Evolutionary conservation across 2,329 filamentous ascomycete species (phyloP).

Genomic region (Colletotrichum phormii): DNA sequence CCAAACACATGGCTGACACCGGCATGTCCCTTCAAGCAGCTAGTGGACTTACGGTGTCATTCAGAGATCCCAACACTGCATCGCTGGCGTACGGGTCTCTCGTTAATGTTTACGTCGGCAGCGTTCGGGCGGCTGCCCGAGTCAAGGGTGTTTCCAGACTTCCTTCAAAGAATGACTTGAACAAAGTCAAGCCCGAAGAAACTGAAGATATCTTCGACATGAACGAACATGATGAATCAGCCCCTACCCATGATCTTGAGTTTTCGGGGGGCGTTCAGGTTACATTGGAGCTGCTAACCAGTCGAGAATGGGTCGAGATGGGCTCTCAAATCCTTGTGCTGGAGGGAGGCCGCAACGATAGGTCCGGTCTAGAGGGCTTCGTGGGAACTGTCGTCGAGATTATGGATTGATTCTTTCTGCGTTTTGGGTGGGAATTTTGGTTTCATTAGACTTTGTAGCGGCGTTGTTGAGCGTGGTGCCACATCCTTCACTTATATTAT

Average conservation of each 20-base stretch:
- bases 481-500: not conserved
- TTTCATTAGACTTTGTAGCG: slow-evolving; percentile 1
- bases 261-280: slow-evolving; percentile 61
- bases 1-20: slow-evolving; percentile 67
- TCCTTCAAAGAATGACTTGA: not conserved
- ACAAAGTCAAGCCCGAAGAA: slow-evolving; percentile 49
- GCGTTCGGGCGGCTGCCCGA: slow-evolving; percentile 83
- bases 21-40: slow-evolving; percentile 71
- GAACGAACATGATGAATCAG: slow-evolving; percentile 55
- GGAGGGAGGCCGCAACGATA: slow-evolving; percentile 76
- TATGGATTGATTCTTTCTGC: slow-evolving; percentile 57
- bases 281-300: slow-evolving; percentile 75
- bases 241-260: slow-evolving; percentile 36
- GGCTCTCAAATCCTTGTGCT: slow-evolving; percentile 78
- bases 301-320: slow-evolving; percentile 79
- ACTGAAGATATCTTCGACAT: slow-evolving; percentile 67
- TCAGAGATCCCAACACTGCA: slow-evolving; percentile 72
- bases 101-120: slow-evolving; percentile 88
- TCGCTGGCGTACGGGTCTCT: slow-evolving; percentile 74
- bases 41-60: slow-evolving; percentile 77
- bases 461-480: not conserved
- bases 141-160: slow-evolving; percentile 53
- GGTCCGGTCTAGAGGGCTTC: slow-evolving; percentile 76
- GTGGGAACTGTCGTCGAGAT: slow-evolving; percentile 76
- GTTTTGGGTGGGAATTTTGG: slow-evolving; percentile 31